Base-by-base conservation (phyloP, 106 monocot genomes). In the Vanilla planifolia region DNA sequence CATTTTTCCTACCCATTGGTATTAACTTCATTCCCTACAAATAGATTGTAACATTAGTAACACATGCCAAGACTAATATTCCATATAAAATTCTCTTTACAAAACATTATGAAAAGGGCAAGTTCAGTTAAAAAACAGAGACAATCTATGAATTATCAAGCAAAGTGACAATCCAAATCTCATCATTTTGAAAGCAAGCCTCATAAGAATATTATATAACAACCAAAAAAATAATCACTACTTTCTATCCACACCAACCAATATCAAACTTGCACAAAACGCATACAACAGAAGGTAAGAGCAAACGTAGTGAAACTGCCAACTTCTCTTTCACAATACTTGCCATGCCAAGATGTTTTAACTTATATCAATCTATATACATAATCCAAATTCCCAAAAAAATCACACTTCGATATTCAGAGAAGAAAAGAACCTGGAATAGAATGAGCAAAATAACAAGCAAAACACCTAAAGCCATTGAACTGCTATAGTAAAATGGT, bases 401-500 rank as follows among this genome's bases (percentile, higher is more conserved):
- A n/a, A n/a, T n/a, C n/a, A n/a, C n/a, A 13, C 42, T 17, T 61
- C 28, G 35, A 19, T 8, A 36, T 15, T 16, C 6, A 42, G 25
- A 17, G 20, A 19, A 9, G 26, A 41, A 13, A 11, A 55, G 21
- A 74, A 99, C 98, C 98, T 99, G 98, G 68, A 88, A 99, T 32
- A 84, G 73, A 63, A 92, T 41, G 21, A 99, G 41, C 70, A 99
- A 75, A 22, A 91, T 60, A 56, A 99, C 88, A 71, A 83, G 91
- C 35, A 98, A 42, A 51, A 88, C 59, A 7, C 91, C 96, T 44
- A 91, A 57, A 64, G 69, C 82, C 91, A 98, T 92, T 27, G 96
- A 91, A 71, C 81, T 82, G 77, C 91, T 82, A 60, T 91, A 91
- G 58, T 98, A 98, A 71, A 98, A 98, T 35, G 91, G 91, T 14